Evolutionary conservation across 495 filamentous ascomycete species (phyloP).

Genomic region (Trichoderma erinaceum): DNA sequence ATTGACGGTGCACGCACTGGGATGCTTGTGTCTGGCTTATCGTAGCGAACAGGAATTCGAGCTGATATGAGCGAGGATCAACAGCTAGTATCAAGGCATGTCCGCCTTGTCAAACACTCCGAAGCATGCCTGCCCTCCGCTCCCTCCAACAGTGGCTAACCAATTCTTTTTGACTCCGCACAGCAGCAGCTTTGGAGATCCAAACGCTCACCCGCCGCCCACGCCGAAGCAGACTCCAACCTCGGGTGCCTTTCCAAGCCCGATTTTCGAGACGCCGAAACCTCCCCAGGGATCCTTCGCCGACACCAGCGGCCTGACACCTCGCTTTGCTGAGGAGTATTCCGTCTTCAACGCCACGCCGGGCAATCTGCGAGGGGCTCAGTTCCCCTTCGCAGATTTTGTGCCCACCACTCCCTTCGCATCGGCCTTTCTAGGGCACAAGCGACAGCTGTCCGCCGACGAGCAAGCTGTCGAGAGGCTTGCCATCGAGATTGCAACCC

Average conservation of each 20-base stretch:
- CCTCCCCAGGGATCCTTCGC: slow-evolving; percentile 40
- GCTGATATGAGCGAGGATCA: slow-evolving; percentile 74
- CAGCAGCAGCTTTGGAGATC: slow-evolving; percentile 62
- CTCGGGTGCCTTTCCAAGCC: slow-evolving; percentile 54
- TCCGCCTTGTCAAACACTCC: slow-evolving; percentile 20
- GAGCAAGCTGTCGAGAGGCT: slow-evolving; percentile 28
- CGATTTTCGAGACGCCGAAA: slow-evolving; percentile 63
- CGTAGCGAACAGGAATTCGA: slow-evolving; percentile 25
- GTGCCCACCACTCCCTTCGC: slow-evolving; percentile 28
- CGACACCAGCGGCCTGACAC: slow-evolving; percentile 46
- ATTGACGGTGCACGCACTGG: slow-evolving; percentile 16
- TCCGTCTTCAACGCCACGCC: slow-evolving; percentile 52
- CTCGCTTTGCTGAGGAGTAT: slow-evolving; percentile 52
- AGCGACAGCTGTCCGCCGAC: slow-evolving; percentile 36
- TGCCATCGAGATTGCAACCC: slow-evolving; percentile 38
- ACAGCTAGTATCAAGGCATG: slow-evolving; percentile 60
- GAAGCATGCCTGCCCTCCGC: slow-evolving; percentile 1
- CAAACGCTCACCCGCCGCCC: slow-evolving; percentile 63
- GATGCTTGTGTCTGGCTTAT: slow-evolving; percentile 19
- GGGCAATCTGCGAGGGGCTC: slow-evolving; percentile 40
- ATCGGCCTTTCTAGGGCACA: slow-evolving; percentile 28
- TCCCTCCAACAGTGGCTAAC: slow-evolving; percentile 20
- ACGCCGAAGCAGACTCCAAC: slow-evolving; percentile 72
- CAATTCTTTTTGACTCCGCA: slow-evolving; percentile 19
- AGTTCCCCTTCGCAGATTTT: slow-evolving; percentile 38